Percentiles rank a stretch among this genome's conserved stretches.
Conservation (phyloP, 768 basidiomycete genomes). For the Amanita muscaria region DNA sequence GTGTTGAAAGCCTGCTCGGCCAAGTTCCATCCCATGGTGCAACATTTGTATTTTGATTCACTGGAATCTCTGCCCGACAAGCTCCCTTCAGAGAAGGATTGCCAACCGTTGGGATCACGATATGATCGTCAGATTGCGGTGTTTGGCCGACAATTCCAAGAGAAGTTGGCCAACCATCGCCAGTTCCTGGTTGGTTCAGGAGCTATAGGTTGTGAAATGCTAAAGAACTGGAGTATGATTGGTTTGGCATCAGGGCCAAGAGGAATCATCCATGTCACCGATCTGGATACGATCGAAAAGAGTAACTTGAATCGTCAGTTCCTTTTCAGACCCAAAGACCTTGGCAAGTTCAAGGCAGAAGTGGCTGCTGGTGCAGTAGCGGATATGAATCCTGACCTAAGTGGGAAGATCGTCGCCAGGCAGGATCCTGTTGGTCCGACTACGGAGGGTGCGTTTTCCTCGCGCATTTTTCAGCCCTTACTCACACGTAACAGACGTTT, state of each 20-base stretch:
- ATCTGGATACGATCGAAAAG: constrained; percentile 98
- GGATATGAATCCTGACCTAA: constrained; percentile 92
- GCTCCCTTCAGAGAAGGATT: constrained; percentile 75
- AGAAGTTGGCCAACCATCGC: constrained; percentile 79
- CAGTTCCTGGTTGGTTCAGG: constrained; percentile 99
- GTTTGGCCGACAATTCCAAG: constrained; percentile 88
- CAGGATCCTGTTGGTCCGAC: constrained; percentile 91
- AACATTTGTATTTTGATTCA: constrained; percentile 95
- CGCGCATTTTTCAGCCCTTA: constrained; percentile 34
- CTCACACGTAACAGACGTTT: constrained; percentile 75
- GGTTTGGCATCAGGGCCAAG: constrained; percentile 76
- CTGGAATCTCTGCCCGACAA: constrained; percentile 81
- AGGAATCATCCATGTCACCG: constrained; percentile 87
- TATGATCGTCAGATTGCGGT: constrained; percentile 96
- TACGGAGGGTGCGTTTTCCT: constrained; percentile 69
- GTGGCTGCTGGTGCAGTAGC: constrained; percentile 85
- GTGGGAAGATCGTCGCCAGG: constrained; percentile 76
- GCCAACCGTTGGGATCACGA: constrained; percentile 70
- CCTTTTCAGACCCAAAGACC: constrained; percentile 91
- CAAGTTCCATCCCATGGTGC: constrained; percentile 95
- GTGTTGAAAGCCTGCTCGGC: constrained; percentile 94
- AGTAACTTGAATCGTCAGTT: constrained; percentile 97
- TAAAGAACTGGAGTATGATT: constrained; percentile 99
- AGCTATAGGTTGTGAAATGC: constrained; percentile 99
- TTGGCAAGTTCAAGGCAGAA: constrained; percentile 96